Percentiles rank a stretch among this genome's conserved stretches.
Conservation (phyloP, 2,329 filamentous ascomycete genomes). For the Botrytis medusae region DNA sequence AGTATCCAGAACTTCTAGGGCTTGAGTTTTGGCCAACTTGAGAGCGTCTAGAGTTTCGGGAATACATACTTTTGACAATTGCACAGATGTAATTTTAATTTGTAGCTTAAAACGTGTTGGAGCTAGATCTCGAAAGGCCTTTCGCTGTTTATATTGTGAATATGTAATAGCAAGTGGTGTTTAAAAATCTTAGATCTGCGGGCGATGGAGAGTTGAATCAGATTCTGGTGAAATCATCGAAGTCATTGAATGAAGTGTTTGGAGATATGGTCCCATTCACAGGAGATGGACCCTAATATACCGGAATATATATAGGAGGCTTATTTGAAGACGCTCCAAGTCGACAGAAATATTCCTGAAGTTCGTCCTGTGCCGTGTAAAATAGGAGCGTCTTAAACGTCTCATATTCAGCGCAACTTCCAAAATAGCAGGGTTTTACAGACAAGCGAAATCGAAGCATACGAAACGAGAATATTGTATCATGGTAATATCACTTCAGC, state of each 20-base stretch:
- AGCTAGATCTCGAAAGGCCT: background rate
- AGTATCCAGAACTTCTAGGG: slow-evolving; percentile 28
- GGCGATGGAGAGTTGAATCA: background rate
- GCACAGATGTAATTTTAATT: background rate
- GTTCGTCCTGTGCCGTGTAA: background rate
- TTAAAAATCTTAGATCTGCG: too few relatives aligned
- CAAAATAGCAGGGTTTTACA: background rate
- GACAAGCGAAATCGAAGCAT: background rate
- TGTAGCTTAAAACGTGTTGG: background rate
- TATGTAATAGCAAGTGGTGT: too few relatives aligned
- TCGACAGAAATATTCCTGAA: background rate
- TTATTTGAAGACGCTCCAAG: background rate
- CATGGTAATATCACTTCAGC: background rate
- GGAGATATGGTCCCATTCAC: background rate
- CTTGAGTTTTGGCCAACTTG: slow-evolving; percentile 21
- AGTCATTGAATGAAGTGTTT: background rate
- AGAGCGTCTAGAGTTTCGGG: slow-evolving; percentile 27
- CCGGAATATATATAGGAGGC: background rate
- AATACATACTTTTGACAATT: slow-evolving; percentile 27
- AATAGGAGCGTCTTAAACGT: background rate
- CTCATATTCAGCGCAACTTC: background rate
- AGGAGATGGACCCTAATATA: background rate
- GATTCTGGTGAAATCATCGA: background rate
- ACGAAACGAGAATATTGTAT: accelerated
- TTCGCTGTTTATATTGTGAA: background rate